Evolutionary conservation across 2,329 filamentous ascomycete genomes (phyloP).

Genomic region (Lecanicillium sp.): DNA sequence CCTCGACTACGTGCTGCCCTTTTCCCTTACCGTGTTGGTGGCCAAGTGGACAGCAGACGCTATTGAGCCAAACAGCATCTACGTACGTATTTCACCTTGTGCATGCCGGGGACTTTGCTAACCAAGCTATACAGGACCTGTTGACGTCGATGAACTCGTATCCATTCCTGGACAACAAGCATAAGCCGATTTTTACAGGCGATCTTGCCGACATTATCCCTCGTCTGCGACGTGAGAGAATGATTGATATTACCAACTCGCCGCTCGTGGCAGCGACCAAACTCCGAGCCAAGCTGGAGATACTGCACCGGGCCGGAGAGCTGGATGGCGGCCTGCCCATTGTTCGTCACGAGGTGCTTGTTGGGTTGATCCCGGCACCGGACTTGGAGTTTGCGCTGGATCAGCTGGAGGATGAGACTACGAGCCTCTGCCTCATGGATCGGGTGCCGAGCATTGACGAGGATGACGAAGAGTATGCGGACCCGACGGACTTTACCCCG

Average conservation of each 20-base stretch:
- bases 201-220: conserved; percentile 83
- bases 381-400: conserved; percentile 92
- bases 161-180: conserved; percentile 94
- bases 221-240: conserved; percentile 62
- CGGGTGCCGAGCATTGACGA: conserved; percentile 56
- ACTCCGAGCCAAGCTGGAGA: conserved; percentile 72
- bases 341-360: conserved; percentile 67
- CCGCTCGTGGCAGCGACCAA: conserved; percentile 69
- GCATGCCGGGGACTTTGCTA: conserved; percentile 5
- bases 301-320: conserved; percentile 78
- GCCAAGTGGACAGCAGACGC: conserved; percentile 99
- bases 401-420: conserved; percentile 66
- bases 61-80: conserved; percentile 89
- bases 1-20: conserved; percentile 89
- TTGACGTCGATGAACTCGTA: conserved; percentile 96
- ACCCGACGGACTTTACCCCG: conserved; percentile 78
- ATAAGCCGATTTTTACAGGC: conserved; percentile 83
- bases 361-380: conserved; percentile 86
- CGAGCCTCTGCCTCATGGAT: conserved; percentile 75
- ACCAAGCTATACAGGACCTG: conserved; percentile 57
- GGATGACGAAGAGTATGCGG: conserved; percentile 48
- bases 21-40: conserved; percentile 83
- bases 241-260: conserved; percentile 84
- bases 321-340: conserved; percentile 89
- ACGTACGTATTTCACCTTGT: conserved; percentile 42